Evolutionary conservation across 768 basidiomycete genomes (phyloP).

Genomic region (Mrakia frigida): DNA sequence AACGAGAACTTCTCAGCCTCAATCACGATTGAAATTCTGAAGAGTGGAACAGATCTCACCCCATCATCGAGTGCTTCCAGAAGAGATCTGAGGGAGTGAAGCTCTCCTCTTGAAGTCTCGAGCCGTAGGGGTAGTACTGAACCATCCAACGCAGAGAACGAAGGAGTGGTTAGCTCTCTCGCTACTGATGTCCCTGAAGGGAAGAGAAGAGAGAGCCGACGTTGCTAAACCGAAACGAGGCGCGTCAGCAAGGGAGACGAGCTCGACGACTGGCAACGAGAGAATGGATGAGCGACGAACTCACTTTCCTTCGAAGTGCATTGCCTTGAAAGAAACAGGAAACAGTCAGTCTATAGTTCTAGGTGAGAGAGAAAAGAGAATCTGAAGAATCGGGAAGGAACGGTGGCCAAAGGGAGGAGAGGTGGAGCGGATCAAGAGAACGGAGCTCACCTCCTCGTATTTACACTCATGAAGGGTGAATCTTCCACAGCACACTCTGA

Average conservation of each 20-base stretch:
- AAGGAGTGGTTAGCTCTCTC: too few relatives aligned
- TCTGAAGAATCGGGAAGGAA: too few relatives aligned
- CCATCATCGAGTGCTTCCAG: background rate
- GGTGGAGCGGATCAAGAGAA: background rate
- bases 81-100: background rate
- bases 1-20: background rate
- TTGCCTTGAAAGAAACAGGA: background rate
- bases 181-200: background rate
- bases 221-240: too few relatives aligned
- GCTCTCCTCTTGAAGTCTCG: background rate
- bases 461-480: background rate
- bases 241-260: too few relatives aligned
- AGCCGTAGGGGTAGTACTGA: conserved; percentile 5
- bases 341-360: too few relatives aligned
- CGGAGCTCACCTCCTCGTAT: background rate
- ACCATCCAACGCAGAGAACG: too few relatives aligned
- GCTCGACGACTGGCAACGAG: too few relatives aligned
- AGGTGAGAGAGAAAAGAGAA: background rate
- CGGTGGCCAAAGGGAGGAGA: background rate
- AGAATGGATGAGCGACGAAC: background rate
- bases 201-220: background rate
- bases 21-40: background rate
- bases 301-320: conserved; percentile 1
- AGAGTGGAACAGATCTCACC: background rate
- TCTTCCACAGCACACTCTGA: background rate